These are phyloP conservation scores for Mycena sanguinolenta DNA, from an alignment of 768 basidiomycete genomes.

Conservation along the genomic window DNA sequence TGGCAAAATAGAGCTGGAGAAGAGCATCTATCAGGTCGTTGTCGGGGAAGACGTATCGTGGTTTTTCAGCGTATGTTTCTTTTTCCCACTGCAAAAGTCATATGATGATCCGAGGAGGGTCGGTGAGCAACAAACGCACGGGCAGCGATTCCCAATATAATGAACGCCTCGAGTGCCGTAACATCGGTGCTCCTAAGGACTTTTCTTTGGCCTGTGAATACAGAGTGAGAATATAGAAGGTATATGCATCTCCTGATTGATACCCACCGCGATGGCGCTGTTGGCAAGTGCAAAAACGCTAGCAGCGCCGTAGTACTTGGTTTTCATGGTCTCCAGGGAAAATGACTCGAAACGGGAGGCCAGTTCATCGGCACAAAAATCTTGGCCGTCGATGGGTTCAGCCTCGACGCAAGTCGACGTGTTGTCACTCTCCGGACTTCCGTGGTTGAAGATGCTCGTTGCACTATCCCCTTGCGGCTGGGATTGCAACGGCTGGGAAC, in stretches of 20 bases:
- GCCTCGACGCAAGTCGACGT: neutral
- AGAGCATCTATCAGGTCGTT: constrained; percentile 55
- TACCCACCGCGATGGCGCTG: constrained; percentile 25
- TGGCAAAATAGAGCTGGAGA: constrained; percentile 62
- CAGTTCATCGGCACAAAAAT: constrained; percentile 11
- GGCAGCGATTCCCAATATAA: constrained; percentile 18
- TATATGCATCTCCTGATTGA: neutral
- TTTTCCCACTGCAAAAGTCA: constrained; percentile 32
- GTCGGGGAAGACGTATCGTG: constrained; percentile 46
- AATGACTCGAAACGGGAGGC: constrained; percentile 12
- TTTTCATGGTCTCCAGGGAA: neutral
- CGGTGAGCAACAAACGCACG: constrained; percentile 1
- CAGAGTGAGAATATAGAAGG: neutral
- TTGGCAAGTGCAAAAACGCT: constrained; percentile 28
- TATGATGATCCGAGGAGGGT: neutral
- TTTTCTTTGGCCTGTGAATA: constrained; percentile 18
- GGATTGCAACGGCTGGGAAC: constrained; percentile 22
- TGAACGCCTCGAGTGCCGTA: neutral
- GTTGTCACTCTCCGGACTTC: constrained; percentile 14
- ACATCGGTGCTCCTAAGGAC: neutral
- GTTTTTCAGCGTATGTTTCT: constrained; percentile 7
- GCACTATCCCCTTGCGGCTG: neutral
- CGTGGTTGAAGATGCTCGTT: constrained; percentile 15
- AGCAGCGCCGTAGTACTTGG: constrained; percentile 6
- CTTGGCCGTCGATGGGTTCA: neutral